Evolutionary conservation across 495 filamentous ascomycete genomes (phyloP).

Genomic region (Xylaria castorea): DNA sequence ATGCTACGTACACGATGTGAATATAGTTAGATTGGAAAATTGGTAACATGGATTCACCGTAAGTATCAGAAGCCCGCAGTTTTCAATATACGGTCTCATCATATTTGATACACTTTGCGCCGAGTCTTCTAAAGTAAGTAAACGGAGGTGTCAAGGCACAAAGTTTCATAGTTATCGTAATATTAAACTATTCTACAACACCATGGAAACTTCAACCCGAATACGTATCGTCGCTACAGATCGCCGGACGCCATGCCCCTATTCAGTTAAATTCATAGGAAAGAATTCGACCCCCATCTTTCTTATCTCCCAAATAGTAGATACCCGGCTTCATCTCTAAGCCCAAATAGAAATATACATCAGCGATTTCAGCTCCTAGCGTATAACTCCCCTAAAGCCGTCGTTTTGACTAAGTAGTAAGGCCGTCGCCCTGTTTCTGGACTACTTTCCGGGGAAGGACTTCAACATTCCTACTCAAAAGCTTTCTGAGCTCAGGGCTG

Average conservation of each 20-base stretch:
- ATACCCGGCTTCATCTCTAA: neutral
- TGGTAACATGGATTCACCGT: neutral
- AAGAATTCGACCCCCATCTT: constrained; percentile 15
- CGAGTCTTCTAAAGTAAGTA: neutral
- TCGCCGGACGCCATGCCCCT: neutral
- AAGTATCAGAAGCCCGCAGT: neutral
- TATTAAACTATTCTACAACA: neutral
- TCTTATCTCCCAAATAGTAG: neutral
- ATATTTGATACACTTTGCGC: neutral
- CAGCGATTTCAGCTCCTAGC: neutral
- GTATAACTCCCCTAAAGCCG: neutral
- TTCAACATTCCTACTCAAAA: constrained; percentile 77
- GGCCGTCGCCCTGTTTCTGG: constrained; percentile 32
- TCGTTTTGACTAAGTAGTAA: constrained; percentile 27
- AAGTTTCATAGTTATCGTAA: neutral
- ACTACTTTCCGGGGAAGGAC: constrained; percentile 59
- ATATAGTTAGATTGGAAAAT: neutral
- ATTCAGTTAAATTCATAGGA: neutral
- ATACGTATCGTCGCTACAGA: neutral
- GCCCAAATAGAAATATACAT: constrained; percentile 30
- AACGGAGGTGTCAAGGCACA: neutral
- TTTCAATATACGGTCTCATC: neutral
- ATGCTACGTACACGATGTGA: neutral
- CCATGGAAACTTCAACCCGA: neutral
- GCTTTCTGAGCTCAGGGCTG: constrained; percentile 75